Conservation (phyloP, 2,329 filamentous ascomycete genomes). For the Colletotrichum nymphaeae region DNA sequence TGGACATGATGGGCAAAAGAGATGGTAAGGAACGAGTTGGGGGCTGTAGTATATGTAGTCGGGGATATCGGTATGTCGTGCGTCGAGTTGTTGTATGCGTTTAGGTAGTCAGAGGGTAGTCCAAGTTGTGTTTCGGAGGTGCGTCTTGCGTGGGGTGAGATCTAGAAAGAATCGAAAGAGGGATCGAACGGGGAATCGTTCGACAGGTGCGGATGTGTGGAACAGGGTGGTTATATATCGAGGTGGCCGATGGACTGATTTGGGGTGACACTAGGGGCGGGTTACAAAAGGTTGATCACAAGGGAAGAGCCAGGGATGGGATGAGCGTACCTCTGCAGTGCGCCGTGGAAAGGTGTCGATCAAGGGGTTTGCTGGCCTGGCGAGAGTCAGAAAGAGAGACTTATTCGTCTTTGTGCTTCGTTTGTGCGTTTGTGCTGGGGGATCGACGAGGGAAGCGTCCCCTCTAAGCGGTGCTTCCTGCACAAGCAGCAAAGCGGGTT, state of each 20-base stretch:
- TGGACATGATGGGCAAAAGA: constrained; percentile 30
- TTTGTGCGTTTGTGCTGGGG: constrained; percentile 22
- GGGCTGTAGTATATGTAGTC: constrained; percentile 20
- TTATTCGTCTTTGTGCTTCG: constrained; percentile 23
- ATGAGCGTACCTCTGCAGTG: constrained; percentile 29
- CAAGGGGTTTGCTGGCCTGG: constrained; percentile 35
- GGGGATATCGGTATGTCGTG: not conserved
- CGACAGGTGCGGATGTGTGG: constrained; percentile 23
- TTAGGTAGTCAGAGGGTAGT: constrained; percentile 1
- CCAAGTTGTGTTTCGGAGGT: constrained; percentile 18
- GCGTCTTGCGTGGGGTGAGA: constrained; percentile 31
- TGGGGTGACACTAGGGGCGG: constrained; percentile 31
- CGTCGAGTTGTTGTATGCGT: not conserved
- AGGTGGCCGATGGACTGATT: constrained; percentile 34
- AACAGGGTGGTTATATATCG: constrained; percentile 33
- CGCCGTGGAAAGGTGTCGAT: constrained; percentile 31
- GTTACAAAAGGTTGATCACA: constrained; percentile 30
- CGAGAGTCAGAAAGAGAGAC: constrained; percentile 21
- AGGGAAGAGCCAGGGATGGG: constrained; percentile 30
- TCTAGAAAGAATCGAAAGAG: constrained; percentile 34
- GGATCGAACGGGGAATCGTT: constrained; percentile 35
- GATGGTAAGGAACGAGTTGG: not conserved
- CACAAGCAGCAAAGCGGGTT: constrained; percentile 21
- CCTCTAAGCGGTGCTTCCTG: constrained; percentile 23
- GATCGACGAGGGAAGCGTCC: constrained; percentile 26